phyloP scores from a whole-genome alignment of 2,329 filamentous ascomycete species.

The Curvularia eragrostidis region DNA sequence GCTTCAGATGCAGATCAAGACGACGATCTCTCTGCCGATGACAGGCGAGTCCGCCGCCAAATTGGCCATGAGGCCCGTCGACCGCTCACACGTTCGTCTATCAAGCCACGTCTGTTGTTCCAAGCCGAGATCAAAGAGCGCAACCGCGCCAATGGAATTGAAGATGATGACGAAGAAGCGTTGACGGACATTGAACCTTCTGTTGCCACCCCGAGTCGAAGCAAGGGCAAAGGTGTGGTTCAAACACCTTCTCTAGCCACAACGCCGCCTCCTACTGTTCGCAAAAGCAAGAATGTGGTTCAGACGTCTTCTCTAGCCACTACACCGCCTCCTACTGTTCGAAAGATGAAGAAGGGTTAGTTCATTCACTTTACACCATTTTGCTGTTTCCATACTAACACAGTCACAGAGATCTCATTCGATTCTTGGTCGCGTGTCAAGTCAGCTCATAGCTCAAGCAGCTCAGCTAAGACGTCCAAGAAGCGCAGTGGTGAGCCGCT shows the following conservation, averaged over 20 bases:
- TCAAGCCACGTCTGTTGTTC: conserved; percentile 77
- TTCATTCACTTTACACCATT: not conserved
- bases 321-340: conserved; percentile 64
- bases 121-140: conserved; percentile 59
- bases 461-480: conserved; percentile 47
- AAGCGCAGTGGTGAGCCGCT: conserved; percentile 46
- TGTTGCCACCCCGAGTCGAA: conserved; percentile 39
- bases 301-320: conserved; percentile 54
- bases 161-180: conserved; percentile 65
- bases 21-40: conserved; percentile 46
- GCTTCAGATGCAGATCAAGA: conserved; percentile 43
- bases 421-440: conserved; percentile 74
- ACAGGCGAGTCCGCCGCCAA: conserved; percentile 47
- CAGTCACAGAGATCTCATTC: conserved; percentile 54
- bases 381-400: conserved; percentile 5
- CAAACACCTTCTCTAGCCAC: conserved; percentile 54
- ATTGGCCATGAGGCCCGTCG: conserved; percentile 52
- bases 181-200: conserved; percentile 60
- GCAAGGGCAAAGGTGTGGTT: conserved; percentile 55
- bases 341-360: conserved; percentile 67
- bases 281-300: conserved; percentile 61
- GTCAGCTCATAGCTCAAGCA: conserved; percentile 45
- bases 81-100: conserved; percentile 69
- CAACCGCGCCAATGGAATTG: conserved; percentile 48
- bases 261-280: conserved; percentile 64